These are phyloP conservation scores for Metschnikowia amazonensis DNA, from an alignment of 805 yeast species.

Conservation along the genomic window DNA sequence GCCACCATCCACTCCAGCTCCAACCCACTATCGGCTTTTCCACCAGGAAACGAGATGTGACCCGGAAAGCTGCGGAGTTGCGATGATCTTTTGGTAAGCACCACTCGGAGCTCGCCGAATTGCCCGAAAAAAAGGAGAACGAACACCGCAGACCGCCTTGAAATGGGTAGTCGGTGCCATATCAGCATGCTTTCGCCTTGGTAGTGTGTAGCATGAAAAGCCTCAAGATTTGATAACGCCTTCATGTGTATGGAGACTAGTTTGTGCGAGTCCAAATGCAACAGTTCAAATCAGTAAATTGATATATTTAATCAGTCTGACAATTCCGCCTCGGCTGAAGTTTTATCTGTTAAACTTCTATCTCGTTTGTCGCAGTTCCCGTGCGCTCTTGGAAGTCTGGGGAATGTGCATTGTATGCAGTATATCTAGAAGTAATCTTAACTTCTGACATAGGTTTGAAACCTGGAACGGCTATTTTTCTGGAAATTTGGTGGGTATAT, in stretches of 20 bases:
- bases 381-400: too few species aligned
- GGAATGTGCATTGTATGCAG: too few species aligned
- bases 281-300: too few species aligned
- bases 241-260: neutral
- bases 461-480: too few species aligned
- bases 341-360: too few species aligned
- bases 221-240: neutral
- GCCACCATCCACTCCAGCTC: slow-evolving; percentile 72
- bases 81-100: slow-evolving; percentile 74
- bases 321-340: too few species aligned
- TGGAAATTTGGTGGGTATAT: too few species aligned
- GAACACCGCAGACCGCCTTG: slow-evolving; percentile 76
- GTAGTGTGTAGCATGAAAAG: slow-evolving; percentile 25
- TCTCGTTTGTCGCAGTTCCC: too few species aligned
- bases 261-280: too few species aligned
- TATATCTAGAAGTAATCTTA: too few species aligned
- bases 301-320: too few species aligned
- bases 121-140: slow-evolving; percentile 67
- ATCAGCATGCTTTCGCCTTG: slow-evolving; percentile 32
- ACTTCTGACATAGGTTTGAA: too few species aligned
- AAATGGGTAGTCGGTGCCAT: slow-evolving; percentile 63
- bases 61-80: slow-evolving; percentile 75
- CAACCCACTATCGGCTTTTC: slow-evolving; percentile 69
- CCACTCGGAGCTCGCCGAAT: slow-evolving; percentile 71
- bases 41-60: slow-evolving; percentile 91